Percentiles rank a stretch among this genome's conserved stretches.
Conservation (phyloP, 257 asterid species). For the Cordia subcordata region DNA sequence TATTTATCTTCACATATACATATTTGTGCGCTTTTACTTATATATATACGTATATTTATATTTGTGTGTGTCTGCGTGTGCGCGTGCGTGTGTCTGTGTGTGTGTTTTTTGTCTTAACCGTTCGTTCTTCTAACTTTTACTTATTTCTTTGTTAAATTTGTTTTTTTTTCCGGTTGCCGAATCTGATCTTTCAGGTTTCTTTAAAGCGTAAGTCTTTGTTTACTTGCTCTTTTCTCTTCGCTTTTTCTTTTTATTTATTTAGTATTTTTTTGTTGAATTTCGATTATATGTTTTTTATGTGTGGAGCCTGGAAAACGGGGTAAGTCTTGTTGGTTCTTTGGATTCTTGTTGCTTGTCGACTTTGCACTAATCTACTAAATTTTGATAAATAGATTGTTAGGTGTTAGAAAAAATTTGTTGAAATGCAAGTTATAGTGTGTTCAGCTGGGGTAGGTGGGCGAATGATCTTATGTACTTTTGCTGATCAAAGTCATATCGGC, state of each 20-base stretch:
- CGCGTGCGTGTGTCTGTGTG: not conserved
- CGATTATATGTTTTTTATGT: not conserved
- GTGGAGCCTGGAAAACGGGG: too few relatives aligned
- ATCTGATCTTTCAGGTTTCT: conserved; percentile 66
- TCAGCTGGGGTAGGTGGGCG: not conserved
- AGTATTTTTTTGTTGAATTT: not conserved
- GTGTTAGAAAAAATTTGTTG: too few relatives aligned
- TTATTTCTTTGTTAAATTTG: not conserved
- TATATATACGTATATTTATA: not conserved
- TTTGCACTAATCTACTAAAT: too few relatives aligned
- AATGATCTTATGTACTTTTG: too few relatives aligned
- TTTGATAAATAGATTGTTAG: too few relatives aligned
- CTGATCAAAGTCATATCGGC: too few relatives aligned
- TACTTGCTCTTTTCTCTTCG: not conserved
- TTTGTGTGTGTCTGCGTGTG: too few relatives aligned
- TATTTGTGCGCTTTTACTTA: not conserved
- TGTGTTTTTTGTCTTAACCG: too few relatives aligned
- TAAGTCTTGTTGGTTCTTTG: too few relatives aligned
- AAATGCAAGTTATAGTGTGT: too few relatives aligned
- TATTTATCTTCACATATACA: not conserved
- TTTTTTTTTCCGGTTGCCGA: conserved; percentile 42
- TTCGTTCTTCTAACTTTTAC: too few relatives aligned
- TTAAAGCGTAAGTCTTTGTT: conserved; percentile 42
- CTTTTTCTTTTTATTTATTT: not conserved
- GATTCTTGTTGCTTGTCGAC: too few relatives aligned